These are phyloP conservation scores for Ceratocystis destructans DNA, from an alignment of 2,329 filamentous ascomycete species.

Conservation along the genomic window DNA sequence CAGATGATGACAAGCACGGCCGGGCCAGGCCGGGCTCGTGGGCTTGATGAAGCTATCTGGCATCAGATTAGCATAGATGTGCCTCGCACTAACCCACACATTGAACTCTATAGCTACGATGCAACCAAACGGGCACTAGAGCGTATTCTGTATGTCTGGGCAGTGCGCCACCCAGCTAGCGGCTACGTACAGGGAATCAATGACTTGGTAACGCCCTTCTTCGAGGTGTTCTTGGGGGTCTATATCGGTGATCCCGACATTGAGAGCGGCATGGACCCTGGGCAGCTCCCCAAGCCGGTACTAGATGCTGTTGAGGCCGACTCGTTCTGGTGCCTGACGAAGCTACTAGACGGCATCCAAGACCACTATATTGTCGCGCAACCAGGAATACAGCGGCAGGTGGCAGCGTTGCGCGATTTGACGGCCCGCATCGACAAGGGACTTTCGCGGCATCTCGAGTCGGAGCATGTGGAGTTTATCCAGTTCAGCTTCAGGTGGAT, in stretches of 20 bases:
- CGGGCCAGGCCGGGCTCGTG: constrained; percentile 34
- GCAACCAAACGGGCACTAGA: constrained; percentile 90
- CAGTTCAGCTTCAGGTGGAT: constrained; percentile 99
- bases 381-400: constrained; percentile 89
- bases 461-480: constrained; percentile 91
- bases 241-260: constrained; percentile 94
- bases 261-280: constrained; percentile 90
- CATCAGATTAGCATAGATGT: constrained; percentile 99
- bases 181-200: constrained; percentile 99
- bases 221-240: constrained; percentile 87
- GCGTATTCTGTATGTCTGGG: constrained; percentile 93
- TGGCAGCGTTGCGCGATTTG: constrained; percentile 74
- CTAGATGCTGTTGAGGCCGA: constrained; percentile 95
- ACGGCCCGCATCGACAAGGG: constrained; percentile 77
- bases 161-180: constrained; percentile 89
- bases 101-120: constrained; percentile 89
- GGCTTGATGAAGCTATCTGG: constrained; percentile 94
- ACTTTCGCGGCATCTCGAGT: constrained; percentile 77
- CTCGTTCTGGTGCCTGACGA: constrained; percentile 96
- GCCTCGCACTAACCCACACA: constrained; percentile 87
- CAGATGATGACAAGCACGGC: constrained; percentile 16
- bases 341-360: constrained; percentile 95
- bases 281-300: constrained; percentile 78
- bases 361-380: constrained; percentile 98
- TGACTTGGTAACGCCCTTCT: constrained; percentile 92